phyloP scores from a whole-genome alignment of 2,329 filamentous ascomycete genomes.

The Fusarium penzigii region DNA sequence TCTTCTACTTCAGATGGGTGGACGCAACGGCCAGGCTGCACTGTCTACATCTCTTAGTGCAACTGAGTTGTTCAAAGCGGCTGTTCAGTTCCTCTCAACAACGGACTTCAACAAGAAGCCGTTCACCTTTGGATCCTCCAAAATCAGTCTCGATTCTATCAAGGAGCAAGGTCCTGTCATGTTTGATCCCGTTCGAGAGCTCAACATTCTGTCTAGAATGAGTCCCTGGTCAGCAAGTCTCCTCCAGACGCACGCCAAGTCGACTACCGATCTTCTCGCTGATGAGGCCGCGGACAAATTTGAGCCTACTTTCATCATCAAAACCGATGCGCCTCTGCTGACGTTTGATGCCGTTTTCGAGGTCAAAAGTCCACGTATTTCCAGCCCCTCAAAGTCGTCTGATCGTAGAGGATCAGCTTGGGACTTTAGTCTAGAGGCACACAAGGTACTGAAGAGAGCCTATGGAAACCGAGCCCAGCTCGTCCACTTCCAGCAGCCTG shows the following conservation, averaged over 20 bases:
- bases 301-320: slow-evolving; percentile 77
- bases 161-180: slow-evolving; percentile 64
- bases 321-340: slow-evolving; percentile 54
- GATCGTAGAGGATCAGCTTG: slow-evolving; percentile 47
- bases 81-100: slow-evolving; percentile 80
- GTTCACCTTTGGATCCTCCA: slow-evolving; percentile 48
- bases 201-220: slow-evolving; percentile 93
- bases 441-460: slow-evolving; percentile 67
- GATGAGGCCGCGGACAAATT: slow-evolving; percentile 78
- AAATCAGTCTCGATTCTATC: slow-evolving; percentile 35
- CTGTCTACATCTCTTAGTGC: slow-evolving; percentile 82
- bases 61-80: slow-evolving; percentile 93
- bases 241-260: slow-evolving; percentile 72
- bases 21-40: slow-evolving; percentile 67
- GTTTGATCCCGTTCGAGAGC: slow-evolving; percentile 71
- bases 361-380: slow-evolving; percentile 34
- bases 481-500: slow-evolving; percentile 56
- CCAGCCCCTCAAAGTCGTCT: slow-evolving; percentile 28
- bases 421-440: slow-evolving; percentile 57
- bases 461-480: slow-evolving; percentile 73
- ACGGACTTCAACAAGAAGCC: slow-evolving; percentile 72
- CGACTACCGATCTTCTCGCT: slow-evolving; percentile 73
- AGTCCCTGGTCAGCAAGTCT: slow-evolving; percentile 76
- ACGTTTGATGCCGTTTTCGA: slow-evolving; percentile 53
- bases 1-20: slow-evolving; percentile 76